Percentiles rank a stretch among this genome's conserved stretches.
These are phyloP conservation scores for Blakeslea trispora DNA, from an alignment of 371 early-diverging fungal species.

Conservation along the genomic window DNA sequence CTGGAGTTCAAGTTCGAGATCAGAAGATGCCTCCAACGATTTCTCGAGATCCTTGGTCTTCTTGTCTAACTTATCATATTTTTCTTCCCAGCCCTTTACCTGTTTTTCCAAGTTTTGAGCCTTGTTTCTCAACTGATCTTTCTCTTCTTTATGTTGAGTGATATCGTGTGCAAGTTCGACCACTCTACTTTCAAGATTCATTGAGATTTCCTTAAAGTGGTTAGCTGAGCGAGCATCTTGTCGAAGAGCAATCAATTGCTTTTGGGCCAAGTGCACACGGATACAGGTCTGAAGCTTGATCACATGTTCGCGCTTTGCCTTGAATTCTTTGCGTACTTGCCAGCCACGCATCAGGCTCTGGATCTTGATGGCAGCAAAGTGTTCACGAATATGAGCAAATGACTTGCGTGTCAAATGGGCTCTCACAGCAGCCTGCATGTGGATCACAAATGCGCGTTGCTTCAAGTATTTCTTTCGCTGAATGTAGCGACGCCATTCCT, in stretches of 20 bases:
- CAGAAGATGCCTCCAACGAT: conserved; percentile 52
- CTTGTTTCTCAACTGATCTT: conserved; percentile 56
- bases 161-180: conserved; percentile 90
- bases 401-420: conserved; percentile 57
- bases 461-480: conserved; percentile 57
- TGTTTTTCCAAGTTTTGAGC: conserved; percentile 66
- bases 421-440: conserved; percentile 54
- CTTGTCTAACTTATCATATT: conserved; percentile 60
- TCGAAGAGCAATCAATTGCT: conserved; percentile 63
- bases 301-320: conserved; percentile 52
- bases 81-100: conserved; percentile 68
- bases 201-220: conserved; percentile 90
- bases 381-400: conserved; percentile 57
- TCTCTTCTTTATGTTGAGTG: conserved; percentile 71
- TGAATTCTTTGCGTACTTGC: conserved; percentile 62
- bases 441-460: conserved; percentile 36
- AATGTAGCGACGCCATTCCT: conserved; percentile 64
- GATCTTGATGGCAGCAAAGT: conserved; percentile 77
- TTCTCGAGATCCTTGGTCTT: conserved; percentile 53
- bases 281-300: conserved; percentile 79
- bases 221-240: conserved; percentile 87
- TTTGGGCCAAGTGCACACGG: conserved; percentile 73
- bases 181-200: conserved; percentile 94
- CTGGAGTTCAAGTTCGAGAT: conserved; percentile 61
- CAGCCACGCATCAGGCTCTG: conserved; percentile 68